A percentile compares a stretch with the other conserved stretches of the same genome.
phyloP scores from a whole-genome alignment of 768 basidiomycete genomes.

The Tephrocybe sp. region DNA sequence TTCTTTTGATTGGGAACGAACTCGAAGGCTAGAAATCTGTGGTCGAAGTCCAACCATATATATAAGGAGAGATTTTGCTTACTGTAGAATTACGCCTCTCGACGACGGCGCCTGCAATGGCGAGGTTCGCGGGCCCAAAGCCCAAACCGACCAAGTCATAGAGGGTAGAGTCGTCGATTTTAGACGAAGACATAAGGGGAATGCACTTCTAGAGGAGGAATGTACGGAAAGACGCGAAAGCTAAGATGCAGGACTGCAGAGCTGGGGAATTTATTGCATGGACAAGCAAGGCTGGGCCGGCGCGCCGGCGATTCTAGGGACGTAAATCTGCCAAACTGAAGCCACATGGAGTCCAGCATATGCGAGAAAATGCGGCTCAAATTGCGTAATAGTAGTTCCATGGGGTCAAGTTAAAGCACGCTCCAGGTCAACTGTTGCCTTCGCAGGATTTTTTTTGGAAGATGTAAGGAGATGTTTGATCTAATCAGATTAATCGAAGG shows the following conservation, averaged over 20 bases:
- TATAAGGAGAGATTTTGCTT: not conserved
- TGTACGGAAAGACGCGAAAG: not conserved
- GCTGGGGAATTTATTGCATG: not conserved
- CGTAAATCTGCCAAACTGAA: not conserved
- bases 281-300: not conserved
- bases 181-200: conserved; percentile 11
- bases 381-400: conserved; percentile 11
- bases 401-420: not conserved
- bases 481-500: conserved; percentile 26
- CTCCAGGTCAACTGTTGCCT: not conserved
- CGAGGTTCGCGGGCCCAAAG: conserved; percentile 55
- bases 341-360: not conserved
- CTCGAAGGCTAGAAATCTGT: conserved; percentile 1
- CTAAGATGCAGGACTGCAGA: not conserved
- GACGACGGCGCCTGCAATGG: conserved; percentile 48
- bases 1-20: conserved; percentile 22
- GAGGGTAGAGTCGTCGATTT: conserved; percentile 17
- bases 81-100: conserved; percentile 35
- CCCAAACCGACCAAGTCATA: conserved; percentile 52
- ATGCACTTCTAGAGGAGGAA: conserved; percentile 3
- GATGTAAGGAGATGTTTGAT: conserved; percentile 4
- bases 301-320: not conserved
- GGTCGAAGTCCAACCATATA: conserved; percentile 14
- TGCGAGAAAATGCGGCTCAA: not conserved
- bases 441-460: not conserved